A percentile compares a stretch with the other conserved stretches of the same genome.
phyloP scores from a whole-genome alignment of 805 yeast genomes.

The Kuraishia hungarica region DNA sequence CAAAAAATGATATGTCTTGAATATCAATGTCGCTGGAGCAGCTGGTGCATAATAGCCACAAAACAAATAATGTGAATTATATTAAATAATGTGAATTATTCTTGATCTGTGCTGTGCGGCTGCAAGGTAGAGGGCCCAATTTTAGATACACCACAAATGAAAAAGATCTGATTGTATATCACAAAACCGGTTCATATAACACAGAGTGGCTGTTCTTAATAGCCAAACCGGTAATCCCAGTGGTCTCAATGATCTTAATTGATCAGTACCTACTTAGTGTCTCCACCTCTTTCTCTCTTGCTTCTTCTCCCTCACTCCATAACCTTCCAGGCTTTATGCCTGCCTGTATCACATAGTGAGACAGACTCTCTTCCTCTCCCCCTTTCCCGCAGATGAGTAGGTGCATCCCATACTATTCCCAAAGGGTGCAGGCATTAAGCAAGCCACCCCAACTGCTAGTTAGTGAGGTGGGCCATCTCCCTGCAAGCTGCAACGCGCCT shows the following conservation, averaged over 20 bases:
- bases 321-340: too few relatives aligned
- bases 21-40: neutral
- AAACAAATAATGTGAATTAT: too few relatives aligned
- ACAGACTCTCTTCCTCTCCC: neutral
- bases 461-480: neutral
- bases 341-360: too few relatives aligned
- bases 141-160: too few relatives aligned
- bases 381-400: neutral
- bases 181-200: too few relatives aligned
- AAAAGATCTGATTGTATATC: too few relatives aligned
- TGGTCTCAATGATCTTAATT: neutral
- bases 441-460: neutral
- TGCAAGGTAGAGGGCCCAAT: neutral
- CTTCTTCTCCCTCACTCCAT: neutral
- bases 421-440: neutral
- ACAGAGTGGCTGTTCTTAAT: too few relatives aligned
- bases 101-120: neutral
- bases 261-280: neutral
- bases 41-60: neutral
- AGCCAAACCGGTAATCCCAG: too few relatives aligned
- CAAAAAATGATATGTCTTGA: neutral
- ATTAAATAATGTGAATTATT: too few relatives aligned
- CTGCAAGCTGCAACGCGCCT: neutral
- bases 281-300: neutral
- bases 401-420: neutral